Evolutionary conservation across 345 rosid species (phyloP), one percentile per base, ranked within the genome.

Genomic region (Moricandia moricandioides): DNA sequence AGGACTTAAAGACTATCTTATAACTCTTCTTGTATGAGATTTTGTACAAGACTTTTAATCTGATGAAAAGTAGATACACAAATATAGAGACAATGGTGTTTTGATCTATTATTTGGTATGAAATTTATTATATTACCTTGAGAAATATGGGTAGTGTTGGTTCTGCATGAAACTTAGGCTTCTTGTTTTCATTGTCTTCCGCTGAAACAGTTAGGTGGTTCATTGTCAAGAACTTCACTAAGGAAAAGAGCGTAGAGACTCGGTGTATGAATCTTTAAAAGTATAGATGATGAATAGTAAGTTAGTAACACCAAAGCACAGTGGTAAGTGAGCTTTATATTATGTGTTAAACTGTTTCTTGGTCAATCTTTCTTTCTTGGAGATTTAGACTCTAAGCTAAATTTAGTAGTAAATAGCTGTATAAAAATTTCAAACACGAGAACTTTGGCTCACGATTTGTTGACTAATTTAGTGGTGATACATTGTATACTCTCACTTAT

Each of bases 131-230:
- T 29, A 0, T 71, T 85, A 95, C 99, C 97, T 95, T 95, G 2
- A 95, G 93, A 82, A 83, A 91, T 55, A 95, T 88, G 27, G 97
- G 99, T 74, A 89, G 71, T 29, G 97, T 90, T 24, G 96, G 97
- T 62, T 95, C 99, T 2, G 92, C 78, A 39, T 83, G 91, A 79
- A 95, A 84, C 80, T 83, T 95, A 1, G 81, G 84, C 78, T 82
- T 90, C 80, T 84, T 92, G 17, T 24, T 62, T 9, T 92, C 97
- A 65, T 85, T 71, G 69, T 92, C 97, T 67, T 92, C 97, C 12
- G 88, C 99, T 95, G 97, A 85, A 87, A 80, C n/a, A 75, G 11
- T 56, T 69, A 75, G 2, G 13, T 49, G 56, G n/a, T 16, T 39
- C 78, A 67, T 78, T 39, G 2, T 60, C 64, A 56, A 34, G 34